These are phyloP conservation scores for Strobilomyces confusus DNA, from an alignment of 768 basidiomycete species.

Conservation along the genomic window DNA sequence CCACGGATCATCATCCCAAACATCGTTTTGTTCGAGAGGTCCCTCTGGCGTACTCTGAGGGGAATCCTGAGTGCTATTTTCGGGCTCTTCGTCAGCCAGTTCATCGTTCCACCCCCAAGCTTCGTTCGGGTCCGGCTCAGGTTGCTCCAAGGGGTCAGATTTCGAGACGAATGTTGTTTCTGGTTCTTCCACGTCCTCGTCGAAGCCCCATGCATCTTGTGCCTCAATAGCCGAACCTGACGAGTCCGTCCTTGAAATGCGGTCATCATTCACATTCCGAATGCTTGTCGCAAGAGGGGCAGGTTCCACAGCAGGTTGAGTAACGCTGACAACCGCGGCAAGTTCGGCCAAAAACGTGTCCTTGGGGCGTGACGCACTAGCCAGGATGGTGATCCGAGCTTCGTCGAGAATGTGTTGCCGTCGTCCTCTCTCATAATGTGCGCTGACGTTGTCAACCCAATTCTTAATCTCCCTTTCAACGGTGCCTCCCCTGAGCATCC, in stretches of 20 bases:
- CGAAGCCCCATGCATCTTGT: constrained; percentile 50
- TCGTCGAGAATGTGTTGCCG: constrained; percentile 61
- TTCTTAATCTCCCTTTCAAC: constrained; percentile 52
- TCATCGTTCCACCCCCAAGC: constrained; percentile 78
- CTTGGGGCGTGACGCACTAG: constrained; percentile 13
- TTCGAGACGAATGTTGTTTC: constrained; percentile 19
- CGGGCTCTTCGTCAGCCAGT: constrained; percentile 23
- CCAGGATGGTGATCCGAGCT: constrained; percentile 54
- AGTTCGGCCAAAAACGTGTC: constrained; percentile 28
- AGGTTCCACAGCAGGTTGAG: background rate
- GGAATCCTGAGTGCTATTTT: constrained; percentile 19
- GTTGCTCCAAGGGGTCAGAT: constrained; percentile 14
- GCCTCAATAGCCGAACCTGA: constrained; percentile 23
- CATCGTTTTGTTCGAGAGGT: constrained; percentile 39
- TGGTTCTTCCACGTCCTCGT: constrained; percentile 38
- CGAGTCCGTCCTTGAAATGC: constrained; percentile 24
- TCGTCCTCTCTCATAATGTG: constrained; percentile 77
- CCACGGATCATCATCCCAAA: constrained; percentile 75
- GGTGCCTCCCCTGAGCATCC: constrained; percentile 44
- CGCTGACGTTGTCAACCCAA: constrained; percentile 66
- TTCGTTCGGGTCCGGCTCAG: constrained; percentile 44
- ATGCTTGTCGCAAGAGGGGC: constrained; percentile 31
- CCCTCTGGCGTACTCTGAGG: constrained; percentile 18
- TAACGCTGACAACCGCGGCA: constrained; percentile 1
- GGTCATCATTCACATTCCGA: constrained; percentile 45